Evolutionary conservation across 2,329 filamentous ascomycete genomes (phyloP), one percentile per base, ranked within the genome.

Genomic region (Aureobasidium uvarum): DNA sequence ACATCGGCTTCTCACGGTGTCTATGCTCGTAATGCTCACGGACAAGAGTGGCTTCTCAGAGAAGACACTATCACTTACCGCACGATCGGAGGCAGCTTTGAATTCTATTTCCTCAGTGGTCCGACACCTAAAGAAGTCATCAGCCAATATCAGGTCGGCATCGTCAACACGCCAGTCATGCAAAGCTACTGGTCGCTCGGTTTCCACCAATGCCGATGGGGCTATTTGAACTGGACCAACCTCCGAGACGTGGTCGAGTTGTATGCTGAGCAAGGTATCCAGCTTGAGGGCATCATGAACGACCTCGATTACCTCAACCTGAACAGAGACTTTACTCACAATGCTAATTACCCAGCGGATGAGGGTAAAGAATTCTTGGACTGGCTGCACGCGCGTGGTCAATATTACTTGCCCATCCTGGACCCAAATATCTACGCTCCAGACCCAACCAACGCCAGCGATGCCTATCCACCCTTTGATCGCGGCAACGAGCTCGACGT

Each of bases 171-270:
- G 11, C 71, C 71, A 0, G 67, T 48, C 3, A 65, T 72, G 67
- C 69, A 71, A 54, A 63, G 67, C 20, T 73, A 72, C 48, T 73
- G 71, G 71, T 66, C 69, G 3, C 66, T 73, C 7, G 71, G 71
- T 7, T 72, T 72, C 65, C 68, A 71, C 46, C 71, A 73, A 65
- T 65, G 66, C 25, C 66, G 70, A 13, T 70, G 68, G 70, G 52
- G 46, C 10, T 94, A 93, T 73, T 77, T 81, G 28, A 90, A 89
- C 70, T 91, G 88, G 85, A 83, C 84, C 1, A 81, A 85, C 11
- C 72, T 91, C 2, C 82, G 88, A 68, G 83, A 84, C 68, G 79
- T 84, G 14, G 77, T 83, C 38, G 76, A 81, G 46, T 79, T 78
- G 56, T 84, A 81, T 72, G 79, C 76, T 66, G 78, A 75, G 43